Base-by-base conservation (phyloP, 805 yeast genomes). In the Pichia rugopelliculosa region DNA sequence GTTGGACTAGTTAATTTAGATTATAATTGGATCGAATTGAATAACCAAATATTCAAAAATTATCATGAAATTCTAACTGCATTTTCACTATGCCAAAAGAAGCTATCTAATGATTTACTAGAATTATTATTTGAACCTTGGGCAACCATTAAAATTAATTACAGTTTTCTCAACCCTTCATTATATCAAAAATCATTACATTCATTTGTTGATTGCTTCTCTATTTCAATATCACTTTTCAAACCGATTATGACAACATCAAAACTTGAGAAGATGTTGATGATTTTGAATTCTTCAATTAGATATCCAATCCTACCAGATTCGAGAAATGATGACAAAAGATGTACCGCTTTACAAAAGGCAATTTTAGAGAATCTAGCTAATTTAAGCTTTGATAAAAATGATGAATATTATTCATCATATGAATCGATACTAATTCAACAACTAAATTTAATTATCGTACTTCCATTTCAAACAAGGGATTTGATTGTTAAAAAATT, bases 251-350 rank as follows among this genome's bases (percentile, higher is more conserved):
- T 64, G 39, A 66, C 67, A 20, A 56, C 53, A 24, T 64, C 47
- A 21, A 71, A 60, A 63, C 68, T 79, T n/a, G 75, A 70, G 39
- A 67, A 62, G 21, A 69, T 84, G n/a, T 62, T 87, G 34, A 67
- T 67, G n/a, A 65, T 81, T 6, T 73, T 91, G 57, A 78, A 77
- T 56, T 71, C 80, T 15, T 79, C 88, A 48, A 77, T 85, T 1
- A 68, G 86, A 37, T 88, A 84, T 61, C 95, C 95, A 1, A 72
- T 84, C 12, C 68, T 87, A 34, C 84, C 88, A 9, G 77, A 71
- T 26, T 71, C 70, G 52, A 70, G 70, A 30, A 60, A 67, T 4
- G 96, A 88, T 59, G 67, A 70, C 37, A 57, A 64, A 18, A 76
- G 74, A 22, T 77, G 80, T 45, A 77, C 96, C 0, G 70, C 73